Conservation (phyloP, 192 early-diverging fungal genomes). For the Coemansia sp. region DNA sequence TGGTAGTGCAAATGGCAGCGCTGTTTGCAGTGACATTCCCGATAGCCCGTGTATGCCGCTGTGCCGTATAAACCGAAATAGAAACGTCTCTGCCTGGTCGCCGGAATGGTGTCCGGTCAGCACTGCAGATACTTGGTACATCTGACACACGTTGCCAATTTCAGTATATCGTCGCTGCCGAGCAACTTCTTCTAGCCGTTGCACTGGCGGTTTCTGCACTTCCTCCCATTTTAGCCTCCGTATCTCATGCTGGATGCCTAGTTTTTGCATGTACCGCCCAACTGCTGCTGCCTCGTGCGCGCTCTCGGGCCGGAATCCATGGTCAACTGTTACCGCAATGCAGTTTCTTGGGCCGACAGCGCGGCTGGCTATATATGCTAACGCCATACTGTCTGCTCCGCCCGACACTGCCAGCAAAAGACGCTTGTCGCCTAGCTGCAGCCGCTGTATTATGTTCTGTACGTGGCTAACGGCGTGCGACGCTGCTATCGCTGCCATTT, state of each 20-base stretch:
- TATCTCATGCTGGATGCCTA: constrained; percentile 40
- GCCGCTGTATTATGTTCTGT: constrained; percentile 17
- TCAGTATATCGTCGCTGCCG: constrained; percentile 35
- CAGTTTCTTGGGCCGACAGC: constrained; percentile 26
- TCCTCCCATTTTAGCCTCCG: constrained; percentile 19
- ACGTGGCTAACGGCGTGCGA: constrained; percentile 18
- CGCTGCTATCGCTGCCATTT: background rate
- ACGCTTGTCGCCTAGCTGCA: constrained; percentile 20
- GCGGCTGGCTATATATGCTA: constrained; percentile 40
- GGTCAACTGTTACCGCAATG: constrained; percentile 47
- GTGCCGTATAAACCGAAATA: constrained; percentile 37
- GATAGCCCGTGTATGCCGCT: constrained; percentile 48
- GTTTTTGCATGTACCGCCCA: constrained; percentile 18
- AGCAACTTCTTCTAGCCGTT: constrained; percentile 42
- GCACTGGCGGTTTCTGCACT: constrained; percentile 9
- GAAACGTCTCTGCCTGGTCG: constrained; percentile 55
- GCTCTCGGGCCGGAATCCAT: constrained; percentile 46
- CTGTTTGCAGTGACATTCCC: constrained; percentile 27
- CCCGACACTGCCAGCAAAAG: constrained; percentile 54
- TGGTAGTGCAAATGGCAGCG: constrained; percentile 5
- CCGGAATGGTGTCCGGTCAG: constrained; percentile 51
- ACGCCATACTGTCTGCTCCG: constrained; percentile 55
- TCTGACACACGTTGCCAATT: constrained; percentile 12
- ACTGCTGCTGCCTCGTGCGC: constrained; percentile 34
- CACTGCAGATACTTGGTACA: constrained; percentile 15